phyloP scores from a whole-genome alignment of 306 rosid genomes.

The Prunus salicina region DNA sequence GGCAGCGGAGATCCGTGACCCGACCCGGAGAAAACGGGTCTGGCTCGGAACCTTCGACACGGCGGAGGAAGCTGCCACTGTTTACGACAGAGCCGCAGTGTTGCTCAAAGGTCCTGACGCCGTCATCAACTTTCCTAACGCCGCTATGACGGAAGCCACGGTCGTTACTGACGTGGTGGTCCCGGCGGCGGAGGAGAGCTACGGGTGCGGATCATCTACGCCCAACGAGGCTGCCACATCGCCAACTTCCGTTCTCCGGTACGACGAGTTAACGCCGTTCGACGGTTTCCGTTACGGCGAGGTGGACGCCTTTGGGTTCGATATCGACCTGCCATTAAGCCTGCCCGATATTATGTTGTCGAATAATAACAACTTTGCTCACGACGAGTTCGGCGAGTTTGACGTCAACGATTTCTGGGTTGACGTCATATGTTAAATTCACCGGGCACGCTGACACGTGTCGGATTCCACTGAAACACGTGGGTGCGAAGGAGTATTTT shows the following conservation, averaged over 20 bases:
- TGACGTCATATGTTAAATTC: conserved; percentile 35
- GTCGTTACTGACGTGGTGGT: neutral
- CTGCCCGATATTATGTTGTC: conserved; percentile 39
- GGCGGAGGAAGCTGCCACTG: conserved; percentile 79
- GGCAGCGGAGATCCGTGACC: conserved; percentile 90
- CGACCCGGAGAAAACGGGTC: conserved; percentile 50
- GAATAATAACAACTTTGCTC: conserved; percentile 37
- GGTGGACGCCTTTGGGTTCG: conserved; percentile 43
- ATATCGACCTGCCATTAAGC: conserved; percentile 43
- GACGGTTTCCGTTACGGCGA: conserved; percentile 34
- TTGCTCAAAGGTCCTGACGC: conserved; percentile 63
- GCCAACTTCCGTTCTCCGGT: conserved; percentile 61
- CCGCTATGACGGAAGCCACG: conserved; percentile 8
- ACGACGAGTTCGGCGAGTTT: conserved; percentile 71
- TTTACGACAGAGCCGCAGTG: conserved; percentile 67
- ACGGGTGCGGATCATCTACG: neutral
- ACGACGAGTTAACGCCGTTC: conserved; percentile 19
- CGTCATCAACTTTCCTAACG: conserved; percentile 52
- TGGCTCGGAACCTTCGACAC: conserved; percentile 88
- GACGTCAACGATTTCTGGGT: conserved; percentile 55
- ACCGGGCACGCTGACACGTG: neutral
- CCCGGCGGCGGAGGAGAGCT: conserved; percentile 19
- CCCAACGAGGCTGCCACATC: conserved; percentile 22
- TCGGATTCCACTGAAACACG: neutral
- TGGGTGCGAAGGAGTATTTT: neutral